Base-by-base conservation (phyloP, 345 rosid species). In the Citrus maxima region DNA sequence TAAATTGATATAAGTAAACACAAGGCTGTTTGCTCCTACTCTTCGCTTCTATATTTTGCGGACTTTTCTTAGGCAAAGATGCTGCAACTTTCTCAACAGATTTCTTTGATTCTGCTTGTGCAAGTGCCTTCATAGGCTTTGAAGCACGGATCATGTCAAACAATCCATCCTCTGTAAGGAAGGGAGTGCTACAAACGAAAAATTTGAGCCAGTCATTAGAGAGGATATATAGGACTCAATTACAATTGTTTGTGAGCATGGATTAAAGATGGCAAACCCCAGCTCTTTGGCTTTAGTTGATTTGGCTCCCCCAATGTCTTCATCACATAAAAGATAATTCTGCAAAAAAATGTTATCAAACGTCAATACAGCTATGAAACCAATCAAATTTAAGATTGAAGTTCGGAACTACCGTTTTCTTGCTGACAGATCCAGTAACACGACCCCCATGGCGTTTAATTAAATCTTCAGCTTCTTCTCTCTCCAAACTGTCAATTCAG, bases 401-500 rank as follows among this genome's bases (percentile, higher is more conserved):
- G 74, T 28, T 81, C 10, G 42, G 76, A 71, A 73, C 30, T 56
- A 96, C 99, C 87, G 99, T 96, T 88, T 91, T 96, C 89, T 94
- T 96, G 99, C 99, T 96, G 78, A 96, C 90, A 72, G 99, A 90
- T 84, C 95, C 93, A 77, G 98, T 96, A 68, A 96, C 66, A 79
- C 99, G 98, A 73, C 99, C 99, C 46, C 97, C 97, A 77, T 92
- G 88, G 6, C 97, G 90, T 87, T 94, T 96, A 75, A 96, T 91
- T 86, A 96, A 79, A 88, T 92, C 99, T 84, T 94, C 99, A 58
- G 98, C 99, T 82, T 96, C 99, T 88, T 96, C 98, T 82, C 99
- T 90, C 88, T 96, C 99, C 84, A 96, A 85, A 86, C 99, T 96
- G 87, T 75, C 80, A 81, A 25, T 6, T 70, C 55, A 62, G 74